Base-by-base conservation (phyloP, 106 monocot genomes). In the Phalaenopsis equestris region DNA sequence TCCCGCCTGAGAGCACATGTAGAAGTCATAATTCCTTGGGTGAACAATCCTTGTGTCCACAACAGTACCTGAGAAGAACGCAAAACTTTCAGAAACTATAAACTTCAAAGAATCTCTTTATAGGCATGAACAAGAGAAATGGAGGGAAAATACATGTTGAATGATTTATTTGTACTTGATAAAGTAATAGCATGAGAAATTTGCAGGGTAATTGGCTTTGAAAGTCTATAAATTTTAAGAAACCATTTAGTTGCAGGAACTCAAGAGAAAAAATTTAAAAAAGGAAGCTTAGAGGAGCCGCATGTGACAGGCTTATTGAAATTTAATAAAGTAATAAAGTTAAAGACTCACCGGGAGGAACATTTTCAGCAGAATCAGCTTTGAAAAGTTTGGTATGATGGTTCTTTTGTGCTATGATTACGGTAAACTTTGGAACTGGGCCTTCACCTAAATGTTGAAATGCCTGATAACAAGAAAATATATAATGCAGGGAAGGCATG, bases 21-120 rank as follows among this genome's bases (percentile, higher is more conserved):
- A 95, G 85, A 95, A 95, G 72, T 95, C 92, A 47, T 89, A 90
- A 58, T 90, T 85, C n/a, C 78, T 92, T 18, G 92, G 92, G 67
- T 95, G 95, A 48, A 92, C 92, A 55, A 95, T 80, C 52, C 70
- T 79, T 19, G 83, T 86, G 47, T 95, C 92, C 9, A 92, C 92
- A 15, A 92, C 86, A 80, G 90, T 95, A 49, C 92, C 92, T 95
- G 86, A 47, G 14, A 76, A 2, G 11, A n/a, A 43, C 11, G 12
- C 8, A 18, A 19, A 74, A 38, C 4, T 45, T 4, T 42, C 43
- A 74, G 18, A 17, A 45, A 74, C 42, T 43, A 45, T 43, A 15
- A 74, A 42, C 17, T 73, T 42, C 6, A 42, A 73, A 73, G 18
- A 19, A 68, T 68, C 37, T 68, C 42, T 42, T 73, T 74, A 42